Evolutionary conservation across 345 rosid genomes (phyloP).

Genomic region (Eucalyptus melliodora): DNA sequence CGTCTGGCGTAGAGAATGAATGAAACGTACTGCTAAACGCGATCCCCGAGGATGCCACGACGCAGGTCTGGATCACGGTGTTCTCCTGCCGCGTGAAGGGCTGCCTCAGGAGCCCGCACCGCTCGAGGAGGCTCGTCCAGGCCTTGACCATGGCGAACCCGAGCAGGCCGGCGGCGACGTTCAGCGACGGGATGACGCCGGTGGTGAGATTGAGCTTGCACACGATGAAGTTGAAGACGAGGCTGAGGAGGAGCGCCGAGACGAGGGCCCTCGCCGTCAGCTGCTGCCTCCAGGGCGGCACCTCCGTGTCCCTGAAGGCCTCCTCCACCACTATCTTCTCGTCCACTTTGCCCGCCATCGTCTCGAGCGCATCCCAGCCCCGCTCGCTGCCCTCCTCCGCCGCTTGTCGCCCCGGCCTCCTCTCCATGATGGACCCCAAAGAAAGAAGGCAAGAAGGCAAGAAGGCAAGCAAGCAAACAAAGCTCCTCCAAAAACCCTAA

Average conservation of each 20-base stretch:
- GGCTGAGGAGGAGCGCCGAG: conserved; percentile 30
- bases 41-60: conserved; percentile 89
- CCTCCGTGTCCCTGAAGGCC: conserved; percentile 14
- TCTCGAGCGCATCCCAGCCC: not conserved
- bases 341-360: not conserved
- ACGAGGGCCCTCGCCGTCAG: conserved; percentile 33
- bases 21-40: conserved; percentile 76
- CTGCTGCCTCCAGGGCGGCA: conserved; percentile 47
- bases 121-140: conserved; percentile 25
- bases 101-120: conserved; percentile 43
- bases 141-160: conserved; percentile 39
- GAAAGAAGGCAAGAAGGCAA: not conserved
- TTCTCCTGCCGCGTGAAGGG: conserved; percentile 86
- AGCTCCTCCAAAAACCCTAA: not conserved
- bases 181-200: conserved; percentile 55
- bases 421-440: not conserved
- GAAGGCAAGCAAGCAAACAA: not conserved
- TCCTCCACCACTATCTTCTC: not conserved
- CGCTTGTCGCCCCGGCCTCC: not conserved
- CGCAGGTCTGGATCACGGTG: conserved; percentile 79
- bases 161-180: conserved; percentile 53
- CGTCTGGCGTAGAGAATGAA: not conserved
- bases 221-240: conserved; percentile 56
- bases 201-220: conserved; percentile 67
- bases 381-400: not conserved